A percentile compares a stretch with the other conserved stretches of the same genome.
phyloP scores from a whole-genome alignment of 495 filamentous ascomycete species.

The Xylaria telfairii region DNA sequence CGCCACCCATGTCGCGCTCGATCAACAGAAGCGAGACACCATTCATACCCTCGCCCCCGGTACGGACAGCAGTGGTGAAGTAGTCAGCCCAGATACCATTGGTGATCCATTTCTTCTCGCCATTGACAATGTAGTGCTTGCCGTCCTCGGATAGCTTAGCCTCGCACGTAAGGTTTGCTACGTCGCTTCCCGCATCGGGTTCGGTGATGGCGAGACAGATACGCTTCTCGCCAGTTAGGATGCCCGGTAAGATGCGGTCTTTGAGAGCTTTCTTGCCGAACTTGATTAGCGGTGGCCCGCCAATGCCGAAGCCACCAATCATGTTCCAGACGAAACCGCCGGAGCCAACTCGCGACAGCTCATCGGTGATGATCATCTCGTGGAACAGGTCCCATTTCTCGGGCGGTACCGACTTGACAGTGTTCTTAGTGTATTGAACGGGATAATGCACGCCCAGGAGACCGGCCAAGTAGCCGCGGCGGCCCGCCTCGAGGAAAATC shows the following conservation, averaged over 20 bases:
- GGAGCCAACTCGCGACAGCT: constrained; percentile 84
- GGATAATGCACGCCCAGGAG: constrained; percentile 85
- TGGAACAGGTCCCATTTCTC: constrained; percentile 99
- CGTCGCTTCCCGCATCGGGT: constrained; percentile 70
- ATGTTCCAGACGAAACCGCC: constrained; percentile 99
- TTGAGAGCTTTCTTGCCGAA: constrained; percentile 89
- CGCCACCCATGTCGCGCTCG: constrained; percentile 74
- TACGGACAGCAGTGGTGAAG: constrained; percentile 96
- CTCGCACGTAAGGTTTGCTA: constrained; percentile 93
- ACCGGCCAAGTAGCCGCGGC: constrained; percentile 89
- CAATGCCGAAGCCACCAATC: constrained; percentile 93
- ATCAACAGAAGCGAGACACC: constrained; percentile 90
- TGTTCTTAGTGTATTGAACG: constrained; percentile 69
- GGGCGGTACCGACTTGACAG: constrained; percentile 75
- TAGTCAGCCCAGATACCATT: constrained; percentile 97
- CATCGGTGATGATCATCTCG: constrained; percentile 92
- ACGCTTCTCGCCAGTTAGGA: constrained; percentile 90
- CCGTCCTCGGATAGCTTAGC: constrained; percentile 91
- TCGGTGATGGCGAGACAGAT: constrained; percentile 75
- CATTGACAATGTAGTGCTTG: constrained; percentile 99
- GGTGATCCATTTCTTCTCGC: constrained; percentile 99
- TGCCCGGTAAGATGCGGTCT: constrained; percentile 76
- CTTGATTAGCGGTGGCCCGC: constrained; percentile 87
- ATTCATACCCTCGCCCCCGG: constrained; percentile 84
- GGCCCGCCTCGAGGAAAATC: constrained; percentile 96